A percentile compares a stretch with the other conserved stretches of the same genome.
These are phyloP conservation scores for Taxillus chinensis DNA, from an alignment of 164 flowering plant genomes.

Conservation along the genomic window DNA sequence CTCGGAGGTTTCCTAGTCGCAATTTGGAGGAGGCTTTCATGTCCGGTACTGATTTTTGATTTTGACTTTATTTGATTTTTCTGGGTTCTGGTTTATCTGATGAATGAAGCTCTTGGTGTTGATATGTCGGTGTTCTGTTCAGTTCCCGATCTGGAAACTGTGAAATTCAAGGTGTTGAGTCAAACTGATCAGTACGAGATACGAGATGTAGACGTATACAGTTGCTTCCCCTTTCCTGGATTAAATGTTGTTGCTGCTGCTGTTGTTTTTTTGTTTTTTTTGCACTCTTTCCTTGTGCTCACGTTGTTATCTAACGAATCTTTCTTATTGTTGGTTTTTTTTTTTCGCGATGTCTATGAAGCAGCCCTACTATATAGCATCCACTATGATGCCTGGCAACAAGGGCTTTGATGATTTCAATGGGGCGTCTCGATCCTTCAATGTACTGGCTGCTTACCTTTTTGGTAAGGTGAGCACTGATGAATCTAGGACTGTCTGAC, in stretches of 20 bases:
- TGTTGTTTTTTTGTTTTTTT: neutral
- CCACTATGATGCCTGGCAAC: constrained; percentile 79
- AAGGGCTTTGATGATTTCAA: constrained; percentile 76
- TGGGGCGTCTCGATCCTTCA: constrained; percentile 78
- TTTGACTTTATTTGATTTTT: neutral
- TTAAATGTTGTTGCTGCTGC: neutral
- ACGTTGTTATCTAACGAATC: neutral
- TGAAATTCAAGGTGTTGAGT: constrained; percentile 54
- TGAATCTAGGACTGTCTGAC: no score
- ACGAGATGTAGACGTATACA: constrained; percentile 70
- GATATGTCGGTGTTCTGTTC: neutral
- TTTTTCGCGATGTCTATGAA: constrained; percentile 5
- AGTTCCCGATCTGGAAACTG: constrained; percentile 91
- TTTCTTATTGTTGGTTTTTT: neutral
- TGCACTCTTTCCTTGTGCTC: neutral
- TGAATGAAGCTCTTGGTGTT: constrained; percentile 1
- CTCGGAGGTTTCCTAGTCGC: constrained; percentile 55
- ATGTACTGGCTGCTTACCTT: constrained; percentile 82
- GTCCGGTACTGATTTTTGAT: constrained; percentile 43
- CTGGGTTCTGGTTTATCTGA: neutral
- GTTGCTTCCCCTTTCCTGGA: no score
- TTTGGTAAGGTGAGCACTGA: constrained; percentile 73
- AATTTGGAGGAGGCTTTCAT: constrained; percentile 86
- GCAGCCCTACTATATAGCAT: constrained; percentile 82
- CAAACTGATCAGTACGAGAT: constrained; percentile 65